Base-by-base conservation (phyloP, 352 stramenopile species). In the Phytophthora chlamydospora region DNA sequence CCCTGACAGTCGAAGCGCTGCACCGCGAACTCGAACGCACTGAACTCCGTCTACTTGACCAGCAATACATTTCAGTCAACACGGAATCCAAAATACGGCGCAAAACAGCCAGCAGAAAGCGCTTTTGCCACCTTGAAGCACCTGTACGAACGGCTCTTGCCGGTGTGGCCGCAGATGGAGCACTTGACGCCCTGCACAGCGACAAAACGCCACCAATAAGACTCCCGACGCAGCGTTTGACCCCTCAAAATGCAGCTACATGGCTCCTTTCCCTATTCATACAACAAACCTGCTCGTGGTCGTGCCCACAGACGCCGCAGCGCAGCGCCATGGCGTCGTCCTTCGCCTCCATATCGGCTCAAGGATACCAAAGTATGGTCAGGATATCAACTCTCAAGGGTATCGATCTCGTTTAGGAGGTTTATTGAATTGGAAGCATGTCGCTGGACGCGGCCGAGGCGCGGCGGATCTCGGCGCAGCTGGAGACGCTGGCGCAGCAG, bases 81-180 rank as follows among this genome's bases (percentile, higher is more conserved):
- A 31, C 24, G 24, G 24, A n/a, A 1, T 29, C 24, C 24, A 29
- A 29, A 29, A 29, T 3, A 8, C 4, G 27, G 27, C 14, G 17
- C 39, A 49, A 29, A 33, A 14, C 6, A 16, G 34, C 5, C 19
- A 21, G 29, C 13, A 52, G 6, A 3, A 19, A 38, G 16, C 2
- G 11, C 9, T 35, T 43, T 41, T 17, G 17, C 21, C 50, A 91
- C 78, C 72, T 81, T 68, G 35, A 90, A 71, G 19, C 80, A 73
- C 34, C 82, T 73, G 50, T 85, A 85, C n/a, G 74, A 66, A 17
- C 78, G 74, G 55, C 83, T 89, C 69, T 86, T 89, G 61, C 83
- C 83, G 0, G 57, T 86, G 56, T 91, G 83, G 5, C 83, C 83
- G 47, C 83, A 91, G 42, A 91, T 62, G 3, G 61, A 34, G 60